Percentiles rank a stretch among this genome's conserved stretches.
phyloP scores from a whole-genome alignment of 148 eudicot genomes.

The Arctostaphylos glauca region DNA sequence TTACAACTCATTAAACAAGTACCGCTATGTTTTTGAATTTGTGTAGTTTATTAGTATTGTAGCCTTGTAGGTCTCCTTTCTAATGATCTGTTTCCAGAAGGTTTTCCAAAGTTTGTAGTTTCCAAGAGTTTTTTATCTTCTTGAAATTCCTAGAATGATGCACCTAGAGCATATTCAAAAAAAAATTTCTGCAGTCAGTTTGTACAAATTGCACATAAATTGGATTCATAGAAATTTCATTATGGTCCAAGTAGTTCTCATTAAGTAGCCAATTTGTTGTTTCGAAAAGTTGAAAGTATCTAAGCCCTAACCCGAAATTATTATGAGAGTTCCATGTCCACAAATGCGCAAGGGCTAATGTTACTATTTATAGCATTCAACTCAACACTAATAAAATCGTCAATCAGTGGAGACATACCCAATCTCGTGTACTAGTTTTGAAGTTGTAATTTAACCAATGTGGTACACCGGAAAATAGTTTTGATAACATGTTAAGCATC shows the following conservation, averaged over 20 bases:
- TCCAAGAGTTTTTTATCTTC: not conserved
- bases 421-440: no score
- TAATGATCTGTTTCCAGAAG: not conserved
- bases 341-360: not conserved
- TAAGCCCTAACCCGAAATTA: not conserved
- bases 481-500: not conserved
- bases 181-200: not conserved
- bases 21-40: not conserved
- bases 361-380: not conserved
- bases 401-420: not conserved
- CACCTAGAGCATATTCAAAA: not conserved
- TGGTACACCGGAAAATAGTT: not conserved
- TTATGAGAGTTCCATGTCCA: not conserved
- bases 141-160: not conserved
- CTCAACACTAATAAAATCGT: not conserved
- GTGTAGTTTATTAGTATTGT: not conserved
- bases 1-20: not conserved
- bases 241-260: not conserved
- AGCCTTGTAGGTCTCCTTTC: not conserved
- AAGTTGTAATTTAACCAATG: not conserved
- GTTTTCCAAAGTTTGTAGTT: not conserved
- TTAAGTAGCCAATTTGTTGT: not conserved
- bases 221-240: not conserved
- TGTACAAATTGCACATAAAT: not conserved
- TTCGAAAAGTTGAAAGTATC: not conserved